phyloP scores from a whole-genome alignment of 495 filamentous ascomycete genomes.

The Penicillium subrubescens region DNA sequence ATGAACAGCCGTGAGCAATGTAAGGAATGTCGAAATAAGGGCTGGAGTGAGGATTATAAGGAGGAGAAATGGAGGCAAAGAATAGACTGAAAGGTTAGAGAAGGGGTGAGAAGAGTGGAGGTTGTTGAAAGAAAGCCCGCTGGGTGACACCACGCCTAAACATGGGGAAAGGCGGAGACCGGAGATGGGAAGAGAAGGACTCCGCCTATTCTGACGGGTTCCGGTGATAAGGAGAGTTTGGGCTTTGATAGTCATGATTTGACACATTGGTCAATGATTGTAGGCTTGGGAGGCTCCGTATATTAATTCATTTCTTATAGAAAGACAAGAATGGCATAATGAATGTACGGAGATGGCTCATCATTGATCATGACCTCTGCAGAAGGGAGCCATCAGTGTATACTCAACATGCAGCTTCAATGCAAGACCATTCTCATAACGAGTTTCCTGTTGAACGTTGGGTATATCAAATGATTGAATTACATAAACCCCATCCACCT shows the following conservation, averaged over 20 bases:
- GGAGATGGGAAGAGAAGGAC: not conserved
- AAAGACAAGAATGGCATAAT: not conserved
- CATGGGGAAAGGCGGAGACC: conserved; percentile 25
- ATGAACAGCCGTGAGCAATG: not conserved
- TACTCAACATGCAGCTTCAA: not conserved
- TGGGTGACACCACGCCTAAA: conserved; percentile 13
- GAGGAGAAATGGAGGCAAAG: not conserved
- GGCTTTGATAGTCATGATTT: not conserved
- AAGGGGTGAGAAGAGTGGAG: not conserved
- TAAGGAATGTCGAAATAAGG: not conserved
- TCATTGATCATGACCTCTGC: not conserved
- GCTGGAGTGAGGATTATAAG: not conserved
- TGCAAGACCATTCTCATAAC: not conserved
- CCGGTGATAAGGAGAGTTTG: not conserved
- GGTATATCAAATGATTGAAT: not conserved
- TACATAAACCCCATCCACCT: not conserved
- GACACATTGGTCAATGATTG: not conserved
- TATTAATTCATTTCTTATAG: not conserved
- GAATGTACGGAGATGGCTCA: not conserved
- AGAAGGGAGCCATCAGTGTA: not conserved
- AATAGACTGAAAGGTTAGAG: not conserved
- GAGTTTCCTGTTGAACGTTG: not conserved
- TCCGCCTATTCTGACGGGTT: not conserved
- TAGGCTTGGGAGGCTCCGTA: not conserved
- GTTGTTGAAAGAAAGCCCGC: conserved; percentile 5